Conservation (phyloP, 2,329 filamentous ascomycete species). For the Cercospora sojina region DNA sequence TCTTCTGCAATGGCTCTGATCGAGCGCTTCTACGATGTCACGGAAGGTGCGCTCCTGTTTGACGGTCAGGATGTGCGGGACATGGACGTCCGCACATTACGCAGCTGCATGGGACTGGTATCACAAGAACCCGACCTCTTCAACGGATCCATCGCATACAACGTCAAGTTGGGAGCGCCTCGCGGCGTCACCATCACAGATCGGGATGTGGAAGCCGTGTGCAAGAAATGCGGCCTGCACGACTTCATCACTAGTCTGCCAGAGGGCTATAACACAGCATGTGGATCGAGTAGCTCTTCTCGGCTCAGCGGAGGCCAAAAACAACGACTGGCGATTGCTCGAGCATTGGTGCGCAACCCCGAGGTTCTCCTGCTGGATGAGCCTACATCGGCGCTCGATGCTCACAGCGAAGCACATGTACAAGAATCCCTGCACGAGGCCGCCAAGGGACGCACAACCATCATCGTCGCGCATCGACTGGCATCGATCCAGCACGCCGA, state of each 20-base stretch:
- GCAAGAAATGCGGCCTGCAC: slow-evolving; percentile 46
- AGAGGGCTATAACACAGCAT: slow-evolving; percentile 49
- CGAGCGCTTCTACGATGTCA: slow-evolving; percentile 48
- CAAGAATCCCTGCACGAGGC: slow-evolving; percentile 45
- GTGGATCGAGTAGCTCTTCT: slow-evolving; percentile 42
- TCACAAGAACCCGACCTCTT: slow-evolving; percentile 50
- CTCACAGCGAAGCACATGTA: slow-evolving; percentile 46
- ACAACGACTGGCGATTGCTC: slow-evolving; percentile 48
- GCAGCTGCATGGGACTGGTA: slow-evolving; percentile 45
- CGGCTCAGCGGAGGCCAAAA: slow-evolving; percentile 48
- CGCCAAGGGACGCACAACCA: slow-evolving; percentile 55
- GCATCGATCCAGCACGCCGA: slow-evolving; percentile 77
- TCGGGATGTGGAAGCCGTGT: slow-evolving; percentile 39
- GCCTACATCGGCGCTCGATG: slow-evolving; percentile 49
- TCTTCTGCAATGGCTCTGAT: slow-evolving; percentile 48
- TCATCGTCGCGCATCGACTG: slow-evolving; percentile 75
- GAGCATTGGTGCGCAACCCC: slow-evolving; percentile 49
- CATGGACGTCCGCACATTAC: slow-evolving; percentile 39
- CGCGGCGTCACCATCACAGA: slow-evolving; percentile 30
- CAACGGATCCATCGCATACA: slow-evolving; percentile 46
- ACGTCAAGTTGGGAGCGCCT: slow-evolving; percentile 43
- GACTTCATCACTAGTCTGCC: slow-evolving; percentile 50
- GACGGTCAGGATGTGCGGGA: slow-evolving; percentile 45
- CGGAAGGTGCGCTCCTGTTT: slow-evolving; percentile 41
- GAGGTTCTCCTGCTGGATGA: slow-evolving; percentile 50